Base-by-base conservation (phyloP, 768 basidiomycete species). In the Lyophyllum semitale region DNA sequence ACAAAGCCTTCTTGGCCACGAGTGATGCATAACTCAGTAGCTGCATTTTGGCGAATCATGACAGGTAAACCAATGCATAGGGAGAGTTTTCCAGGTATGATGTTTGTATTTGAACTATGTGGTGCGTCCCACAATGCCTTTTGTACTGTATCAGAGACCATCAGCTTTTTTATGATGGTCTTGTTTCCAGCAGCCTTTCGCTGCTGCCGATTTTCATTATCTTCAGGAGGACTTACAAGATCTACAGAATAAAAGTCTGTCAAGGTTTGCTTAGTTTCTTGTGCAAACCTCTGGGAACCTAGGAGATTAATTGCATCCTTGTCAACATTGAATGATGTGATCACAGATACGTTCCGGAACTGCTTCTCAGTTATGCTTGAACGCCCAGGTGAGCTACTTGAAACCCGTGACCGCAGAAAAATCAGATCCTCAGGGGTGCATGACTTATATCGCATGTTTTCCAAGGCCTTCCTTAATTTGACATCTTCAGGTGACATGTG, bases 401-500 rank as follows among this genome's bases (percentile, higher is more conserved):
- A 53, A 3, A 74, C 51, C 9, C 64, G 15, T 6, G 64, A 63
- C 8, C 56, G 25, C 4, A 79, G 52, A 54, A 77, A 74, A 1
- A n/a, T 32, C 8, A 79, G 54, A 55, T 80, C 77, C n/a, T 61
- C 68, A 1, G 15, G 4, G 1, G 73, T 77, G 57, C 77, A 80
- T 0, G 69, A 59, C n/a, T 65, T 68, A 53, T 75, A 78, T 30
- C 71, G 38, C 75, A 77, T 71, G 58, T 77, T 75, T 18, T 66
- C 65, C 0, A 78, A 45, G 0, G 69, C 68, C 1, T 46, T 63
- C 29, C 71, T 20, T 1, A 75, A 64, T 20, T 61, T 57, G 0
- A 15, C 37, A 62, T 76, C 71, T 1, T 62, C 53, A 20, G 46
- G 0, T 2, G 50, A 60, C 46, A 66, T 58, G 4, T 26, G 42